Percentiles rank a stretch among this genome's conserved stretches.
Conservation (phyloP, 2,329 filamentous ascomycete species). For the Talaromyces amestolkiae region DNA sequence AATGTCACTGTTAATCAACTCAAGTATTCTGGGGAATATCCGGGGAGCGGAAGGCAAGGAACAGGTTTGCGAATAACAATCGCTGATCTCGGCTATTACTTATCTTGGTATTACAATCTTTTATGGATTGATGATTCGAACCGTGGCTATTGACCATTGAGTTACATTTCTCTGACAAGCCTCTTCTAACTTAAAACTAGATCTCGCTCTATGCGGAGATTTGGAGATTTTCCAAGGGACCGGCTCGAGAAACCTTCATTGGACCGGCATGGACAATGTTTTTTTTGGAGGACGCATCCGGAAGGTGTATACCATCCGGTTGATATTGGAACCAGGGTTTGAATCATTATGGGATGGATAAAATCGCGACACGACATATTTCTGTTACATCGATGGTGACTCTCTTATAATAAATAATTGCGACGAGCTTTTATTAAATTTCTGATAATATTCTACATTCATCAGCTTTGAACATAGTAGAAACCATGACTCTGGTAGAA, state of each 20-base stretch:
- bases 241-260: neutral
- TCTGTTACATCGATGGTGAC: neutral
- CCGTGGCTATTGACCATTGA: neutral
- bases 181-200: neutral
- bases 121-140: too few species aligned
- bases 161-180: neutral
- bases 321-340: neutral
- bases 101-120: too few species aligned
- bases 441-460: too few species aligned
- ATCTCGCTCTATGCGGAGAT: neutral
- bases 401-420: neutral
- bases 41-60: neutral
- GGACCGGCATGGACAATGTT: neutral
- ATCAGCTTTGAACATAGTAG: neutral
- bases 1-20: neutral
- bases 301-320: neutral
- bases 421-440: neutral
- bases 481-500: neutral
- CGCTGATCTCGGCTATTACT: too few species aligned
- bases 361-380: neutral
- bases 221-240: neutral
- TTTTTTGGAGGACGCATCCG: neutral
- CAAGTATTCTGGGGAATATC: neutral
- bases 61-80: too few species aligned
- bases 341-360: neutral